A percentile compares a stretch with the other conserved stretches of the same genome.
Conservation (phyloP, 345 rosid species). For the Psidium friedrichsthalianum region DNA sequence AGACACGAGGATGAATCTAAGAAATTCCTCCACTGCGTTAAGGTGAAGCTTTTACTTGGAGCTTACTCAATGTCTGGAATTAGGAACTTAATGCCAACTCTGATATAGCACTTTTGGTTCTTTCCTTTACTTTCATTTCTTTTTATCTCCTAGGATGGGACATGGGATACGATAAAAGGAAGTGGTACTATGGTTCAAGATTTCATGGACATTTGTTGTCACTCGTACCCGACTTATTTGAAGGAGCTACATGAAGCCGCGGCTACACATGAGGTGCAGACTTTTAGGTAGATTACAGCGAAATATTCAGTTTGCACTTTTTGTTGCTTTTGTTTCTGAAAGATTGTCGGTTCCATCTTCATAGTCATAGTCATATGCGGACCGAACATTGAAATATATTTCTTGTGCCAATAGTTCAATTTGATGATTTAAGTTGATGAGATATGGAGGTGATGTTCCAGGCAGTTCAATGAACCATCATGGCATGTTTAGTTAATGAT, state of each 20-base stretch:
- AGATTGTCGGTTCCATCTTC: neutral
- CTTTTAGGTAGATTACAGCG: conserved; percentile 41
- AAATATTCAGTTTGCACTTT: neutral
- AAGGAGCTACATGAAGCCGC: conserved; percentile 55
- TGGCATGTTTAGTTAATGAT: neutral
- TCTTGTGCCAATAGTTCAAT: neutral
- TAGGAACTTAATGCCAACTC: neutral
- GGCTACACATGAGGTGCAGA: conserved; percentile 31
- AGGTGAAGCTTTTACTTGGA: conserved; percentile 23
- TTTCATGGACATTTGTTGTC: conserved; percentile 63
- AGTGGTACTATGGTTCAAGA: conserved; percentile 66
- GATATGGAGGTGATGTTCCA: neutral
- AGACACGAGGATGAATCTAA: conserved; percentile 45
- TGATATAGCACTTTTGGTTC: neutral
- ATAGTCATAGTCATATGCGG: neutral
- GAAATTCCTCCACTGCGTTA: conserved; percentile 52
- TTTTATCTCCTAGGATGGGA: conserved; percentile 54
- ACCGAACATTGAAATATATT: neutral
- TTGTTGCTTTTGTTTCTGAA: neutral
- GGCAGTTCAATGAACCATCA: neutral
- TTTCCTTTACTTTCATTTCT: neutral
- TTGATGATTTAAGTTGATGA: neutral
- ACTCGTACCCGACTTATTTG: conserved; percentile 56
- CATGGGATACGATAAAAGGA: conserved; percentile 68
- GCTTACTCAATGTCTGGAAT: neutral